Conservation (phyloP, 2,329 filamentous ascomycete species). For the Fusarium musae region DNA sequence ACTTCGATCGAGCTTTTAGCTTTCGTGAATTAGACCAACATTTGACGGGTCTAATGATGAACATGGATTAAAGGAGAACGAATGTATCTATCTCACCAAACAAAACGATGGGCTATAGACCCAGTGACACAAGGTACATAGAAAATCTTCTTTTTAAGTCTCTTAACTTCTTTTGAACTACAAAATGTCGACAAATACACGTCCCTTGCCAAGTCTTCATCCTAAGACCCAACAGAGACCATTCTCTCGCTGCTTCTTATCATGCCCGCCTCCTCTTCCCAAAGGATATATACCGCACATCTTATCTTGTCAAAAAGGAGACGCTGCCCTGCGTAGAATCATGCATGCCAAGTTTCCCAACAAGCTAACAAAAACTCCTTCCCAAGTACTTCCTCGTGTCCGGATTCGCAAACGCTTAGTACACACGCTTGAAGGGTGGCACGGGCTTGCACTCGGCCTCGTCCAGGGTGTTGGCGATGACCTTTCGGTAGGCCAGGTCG, state of each 20-base stretch:
- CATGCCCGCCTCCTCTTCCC: constrained; percentile 11
- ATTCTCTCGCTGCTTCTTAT: constrained; percentile 26
- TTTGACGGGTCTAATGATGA: neutral
- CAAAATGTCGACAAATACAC: constrained; percentile 40
- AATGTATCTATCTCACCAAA: neutral
- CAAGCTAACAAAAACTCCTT: constrained; percentile 42
- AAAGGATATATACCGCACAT: constrained; percentile 46
- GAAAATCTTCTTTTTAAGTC: constrained; percentile 27
- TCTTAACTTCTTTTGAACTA: constrained; percentile 37
- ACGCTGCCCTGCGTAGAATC: constrained; percentile 43
- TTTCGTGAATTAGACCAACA: neutral
- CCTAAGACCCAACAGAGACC: constrained; percentile 18
- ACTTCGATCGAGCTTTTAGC: neutral
- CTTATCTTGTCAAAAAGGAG: constrained; percentile 45
- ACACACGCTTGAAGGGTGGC: constrained; percentile 94
- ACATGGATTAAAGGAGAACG: too few relatives aligned
- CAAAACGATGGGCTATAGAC: neutral
- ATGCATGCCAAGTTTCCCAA: constrained; percentile 44
- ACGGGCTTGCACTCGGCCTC: constrained; percentile 97
- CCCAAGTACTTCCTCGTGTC: constrained; percentile 16
- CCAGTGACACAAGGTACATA: neutral
- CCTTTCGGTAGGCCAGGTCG: constrained; percentile 85
- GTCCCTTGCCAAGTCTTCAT: constrained; percentile 19
- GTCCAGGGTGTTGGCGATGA: constrained; percentile 86
- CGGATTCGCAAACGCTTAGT: constrained; percentile 62